Base-by-base conservation (phyloP, 1,284 basidiomycete genomes). In the Cystobasidium pallidum region DNA sequence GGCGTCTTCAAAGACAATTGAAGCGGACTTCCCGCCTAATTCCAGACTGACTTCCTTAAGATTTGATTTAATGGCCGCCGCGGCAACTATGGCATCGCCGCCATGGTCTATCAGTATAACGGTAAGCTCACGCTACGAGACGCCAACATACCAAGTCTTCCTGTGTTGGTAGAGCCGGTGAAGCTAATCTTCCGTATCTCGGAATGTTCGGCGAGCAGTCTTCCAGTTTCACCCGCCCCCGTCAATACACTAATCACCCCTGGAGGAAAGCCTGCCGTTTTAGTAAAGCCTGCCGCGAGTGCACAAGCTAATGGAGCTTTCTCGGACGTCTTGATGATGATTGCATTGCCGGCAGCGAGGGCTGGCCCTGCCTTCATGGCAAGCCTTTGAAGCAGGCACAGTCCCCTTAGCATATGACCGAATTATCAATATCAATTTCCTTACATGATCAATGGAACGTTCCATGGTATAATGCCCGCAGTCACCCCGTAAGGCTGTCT, bases 281-380 rank as follows among this genome's bases (percentile, higher is more conserved):
- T 70, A n/a, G 64, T 55, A n/a, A 77, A 67, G 41, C 66, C 57
- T 30, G 74, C 77, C 21, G 78, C 55, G 19, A 65, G 52, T 11
- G 77, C 64, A 36, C 66, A 75, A 6, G 75, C 51, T 13, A 80
- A 74, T 11, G 79, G 78, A 2, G 78, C 78, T 39, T 78, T 75
- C 58, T 80, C 79, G 32, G 78, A 76, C 2, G 78, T 73, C 73
- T 80, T 80, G 74, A 80, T 76, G 30, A 80, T 77, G 41, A 80
- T 73, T n/a, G 76, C 70, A 66, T 78, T 78, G 7, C 79, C 79
- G 3, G 76, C 75, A 11, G 78, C 78, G 3, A 80, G 74, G 0
- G 78, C 78, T 17, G 79, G 78, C 7, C 78, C 81, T 28, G 81
- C 73, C 76, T 82, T 78, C 76, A 62, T 71, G 8, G 68, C 54